These are phyloP conservation scores for Colletotrichum tabaci DNA, from an alignment of 2,329 filamentous ascomycete species.

Conservation along the genomic window DNA sequence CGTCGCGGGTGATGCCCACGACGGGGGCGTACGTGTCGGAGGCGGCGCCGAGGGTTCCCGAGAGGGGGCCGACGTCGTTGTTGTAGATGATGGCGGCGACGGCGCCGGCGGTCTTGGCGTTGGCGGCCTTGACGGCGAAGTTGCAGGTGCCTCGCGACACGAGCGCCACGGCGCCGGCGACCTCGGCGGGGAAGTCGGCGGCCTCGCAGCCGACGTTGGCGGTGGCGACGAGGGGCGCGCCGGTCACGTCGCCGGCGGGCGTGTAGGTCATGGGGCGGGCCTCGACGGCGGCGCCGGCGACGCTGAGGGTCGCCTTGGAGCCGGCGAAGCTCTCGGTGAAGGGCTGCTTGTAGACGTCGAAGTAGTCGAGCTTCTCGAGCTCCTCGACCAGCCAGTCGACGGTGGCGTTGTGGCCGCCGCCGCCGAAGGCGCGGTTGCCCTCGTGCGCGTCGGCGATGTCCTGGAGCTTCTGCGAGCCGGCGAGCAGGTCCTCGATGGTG, in stretches of 20 bases:
- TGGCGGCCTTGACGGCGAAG: slow-evolving; percentile 70
- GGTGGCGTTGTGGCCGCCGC: slow-evolving; percentile 62
- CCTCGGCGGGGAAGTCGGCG: slow-evolving; percentile 66
- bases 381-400: slow-evolving; percentile 61
- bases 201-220: slow-evolving; percentile 68
- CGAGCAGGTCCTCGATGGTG: slow-evolving; percentile 57
- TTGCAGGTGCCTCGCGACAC: slow-evolving; percentile 72
- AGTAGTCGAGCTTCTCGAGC: slow-evolving; percentile 56
- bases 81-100: slow-evolving; percentile 73
- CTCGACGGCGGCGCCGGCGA: slow-evolving; percentile 49
- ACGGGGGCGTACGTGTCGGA: slow-evolving; percentile 64
- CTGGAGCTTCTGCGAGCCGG: slow-evolving; percentile 61
- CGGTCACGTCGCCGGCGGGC: slow-evolving; percentile 59
- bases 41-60: slow-evolving; percentile 69
- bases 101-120: slow-evolving; percentile 71
- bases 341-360: slow-evolving; percentile 61
- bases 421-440: slow-evolving; percentile 61
- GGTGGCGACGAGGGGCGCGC: slow-evolving; percentile 60
- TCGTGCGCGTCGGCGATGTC: slow-evolving; percentile 59
- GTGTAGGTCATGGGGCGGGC: slow-evolving; percentile 62
- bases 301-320: slow-evolving; percentile 49
- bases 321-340: slow-evolving; percentile 57
- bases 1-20: slow-evolving; percentile 66
- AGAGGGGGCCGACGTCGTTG: slow-evolving; percentile 65
- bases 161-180: slow-evolving; percentile 71